A percentile compares a stretch with the other conserved stretches of the same genome.
phyloP scores from a whole-genome alignment of 345 rosid species.

The Sisymbrium altissimum region DNA sequence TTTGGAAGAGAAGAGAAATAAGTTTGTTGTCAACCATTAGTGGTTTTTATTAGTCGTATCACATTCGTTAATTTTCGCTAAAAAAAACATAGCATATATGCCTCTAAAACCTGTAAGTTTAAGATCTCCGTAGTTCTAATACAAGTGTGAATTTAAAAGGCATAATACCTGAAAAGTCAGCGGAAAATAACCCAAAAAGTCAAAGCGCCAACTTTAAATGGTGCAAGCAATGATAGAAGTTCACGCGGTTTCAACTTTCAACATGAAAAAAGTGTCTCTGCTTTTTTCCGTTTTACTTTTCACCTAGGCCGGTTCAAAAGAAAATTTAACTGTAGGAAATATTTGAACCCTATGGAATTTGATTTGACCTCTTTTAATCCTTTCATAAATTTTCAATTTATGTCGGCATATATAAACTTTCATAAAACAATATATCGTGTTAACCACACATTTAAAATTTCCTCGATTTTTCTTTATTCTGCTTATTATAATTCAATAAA shows the following conservation, averaged over 20 bases:
- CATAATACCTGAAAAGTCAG: slow-evolving; percentile 16
- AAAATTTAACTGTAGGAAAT: background rate
- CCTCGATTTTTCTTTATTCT: too few relatives aligned
- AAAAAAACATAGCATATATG: too few relatives aligned
- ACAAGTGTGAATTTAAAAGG: slow-evolving; percentile 10
- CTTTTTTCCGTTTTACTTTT: slow-evolving; percentile 13
- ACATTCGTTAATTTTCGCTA: too few relatives aligned
- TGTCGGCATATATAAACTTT: background rate
- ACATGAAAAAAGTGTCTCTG: slow-evolving; percentile 28
- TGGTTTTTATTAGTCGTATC: too few relatives aligned
- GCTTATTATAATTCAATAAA: too few relatives aligned
- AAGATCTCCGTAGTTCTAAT: background rate
- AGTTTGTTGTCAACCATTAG: too few relatives aligned
- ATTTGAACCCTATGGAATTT: background rate
- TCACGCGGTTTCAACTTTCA: slow-evolving; percentile 40
- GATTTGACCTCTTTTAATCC: background rate
- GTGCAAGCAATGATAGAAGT: background rate
- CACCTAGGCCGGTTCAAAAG: background rate
- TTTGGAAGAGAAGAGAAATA: too few relatives aligned
- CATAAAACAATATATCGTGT: background rate
- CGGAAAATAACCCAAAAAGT: background rate
- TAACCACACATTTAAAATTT: too few relatives aligned
- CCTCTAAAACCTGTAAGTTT: background rate
- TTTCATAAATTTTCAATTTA: background rate
- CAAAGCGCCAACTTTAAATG: slow-evolving; percentile 1